Percentiles rank a stretch among this genome's conserved stretches.
These are phyloP conservation scores for Bisporella sp. DNA, from an alignment of 2,329 filamentous ascomycete species.

Conservation along the genomic window DNA sequence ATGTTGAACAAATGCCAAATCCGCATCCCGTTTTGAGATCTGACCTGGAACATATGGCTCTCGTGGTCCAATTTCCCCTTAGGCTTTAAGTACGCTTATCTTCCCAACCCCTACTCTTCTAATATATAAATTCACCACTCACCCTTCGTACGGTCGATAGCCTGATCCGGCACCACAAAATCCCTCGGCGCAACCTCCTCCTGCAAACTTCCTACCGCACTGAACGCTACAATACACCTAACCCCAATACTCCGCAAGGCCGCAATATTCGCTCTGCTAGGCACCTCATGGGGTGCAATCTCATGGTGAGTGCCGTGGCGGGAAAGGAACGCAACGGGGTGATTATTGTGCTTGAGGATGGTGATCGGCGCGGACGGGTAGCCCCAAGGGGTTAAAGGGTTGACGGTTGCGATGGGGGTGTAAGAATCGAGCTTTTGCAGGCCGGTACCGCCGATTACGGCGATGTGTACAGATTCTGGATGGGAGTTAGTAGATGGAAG, in stretches of 20 bases:
- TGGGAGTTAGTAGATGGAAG: not conserved
- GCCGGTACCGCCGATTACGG: conserved; percentile 89
- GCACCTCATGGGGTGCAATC: conserved; percentile 90
- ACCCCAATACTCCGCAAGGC: conserved; percentile 89
- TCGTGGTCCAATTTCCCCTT: no score
- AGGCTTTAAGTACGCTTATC: not conserved
- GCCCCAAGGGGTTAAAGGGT: conserved; percentile 83
- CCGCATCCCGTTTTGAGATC: no score
- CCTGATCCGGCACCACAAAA: conserved; percentile 92
- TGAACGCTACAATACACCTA: conserved; percentile 87
- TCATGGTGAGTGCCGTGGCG: conserved; percentile 88
- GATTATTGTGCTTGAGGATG: conserved; percentile 80
- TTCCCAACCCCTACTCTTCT: not conserved
- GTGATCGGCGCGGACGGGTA: conserved; percentile 67
- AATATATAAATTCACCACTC: not conserved
- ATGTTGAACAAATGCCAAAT: no score
- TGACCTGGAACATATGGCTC: no score
- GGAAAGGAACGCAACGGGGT: conserved; percentile 84
- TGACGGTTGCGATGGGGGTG: conserved; percentile 72
- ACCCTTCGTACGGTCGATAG: conserved; percentile 94
- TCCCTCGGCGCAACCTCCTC: conserved; percentile 93
- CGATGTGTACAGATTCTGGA: conserved; percentile 68
- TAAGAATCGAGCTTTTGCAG: conserved; percentile 83
- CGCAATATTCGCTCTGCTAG: conserved; percentile 92
- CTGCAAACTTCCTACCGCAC: conserved; percentile 84